Evolutionary conservation across 805 yeast species (phyloP).

Genomic region (Yarrowia keelungensis): DNA sequence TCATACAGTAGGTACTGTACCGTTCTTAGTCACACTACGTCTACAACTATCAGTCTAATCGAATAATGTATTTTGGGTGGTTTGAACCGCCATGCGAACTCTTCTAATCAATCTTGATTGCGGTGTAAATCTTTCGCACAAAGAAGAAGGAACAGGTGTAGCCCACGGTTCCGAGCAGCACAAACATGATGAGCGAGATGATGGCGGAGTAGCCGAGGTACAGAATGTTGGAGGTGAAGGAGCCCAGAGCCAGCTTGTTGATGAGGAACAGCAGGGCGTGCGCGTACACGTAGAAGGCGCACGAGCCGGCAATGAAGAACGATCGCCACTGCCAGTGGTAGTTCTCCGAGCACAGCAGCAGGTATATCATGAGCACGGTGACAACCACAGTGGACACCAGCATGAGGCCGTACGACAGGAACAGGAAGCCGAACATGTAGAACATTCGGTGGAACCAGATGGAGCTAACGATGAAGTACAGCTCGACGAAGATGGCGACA

Average conservation of each 20-base stretch:
- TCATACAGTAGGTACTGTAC: no score
- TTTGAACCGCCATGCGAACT: no score
- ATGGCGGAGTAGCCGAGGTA: conserved; percentile 83
- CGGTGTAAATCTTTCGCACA: conserved; percentile 77
- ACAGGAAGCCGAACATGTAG: conserved; percentile 97
- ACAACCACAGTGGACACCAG: conserved; percentile 80
- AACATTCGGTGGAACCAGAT: conserved; percentile 92
- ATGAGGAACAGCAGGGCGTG: conserved; percentile 69
- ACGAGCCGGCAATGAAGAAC: conserved; percentile 84
- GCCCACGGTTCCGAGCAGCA: conserved; percentile 89
- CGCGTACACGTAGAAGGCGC: conserved; percentile 80
- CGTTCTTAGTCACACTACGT: no score
- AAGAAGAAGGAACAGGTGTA: conserved; percentile 76
- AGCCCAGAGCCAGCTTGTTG: conserved; percentile 67
- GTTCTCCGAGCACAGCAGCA: conserved; percentile 86
- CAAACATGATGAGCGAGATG: conserved; percentile 72
- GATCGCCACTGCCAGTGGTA: conserved; percentile 99
- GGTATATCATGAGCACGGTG: conserved; percentile 79
- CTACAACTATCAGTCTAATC: no score
- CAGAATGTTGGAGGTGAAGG: conserved; percentile 74
- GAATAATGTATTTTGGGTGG: no score
- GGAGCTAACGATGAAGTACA: conserved; percentile 89
- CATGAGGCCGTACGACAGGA: conserved; percentile 86
- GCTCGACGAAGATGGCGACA: conserved; percentile 92
- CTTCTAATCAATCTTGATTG: conserved; percentile 79